Evolutionary conservation across 1,139 yeast species (phyloP).

Genomic region (Dujonia santamariae): DNA sequence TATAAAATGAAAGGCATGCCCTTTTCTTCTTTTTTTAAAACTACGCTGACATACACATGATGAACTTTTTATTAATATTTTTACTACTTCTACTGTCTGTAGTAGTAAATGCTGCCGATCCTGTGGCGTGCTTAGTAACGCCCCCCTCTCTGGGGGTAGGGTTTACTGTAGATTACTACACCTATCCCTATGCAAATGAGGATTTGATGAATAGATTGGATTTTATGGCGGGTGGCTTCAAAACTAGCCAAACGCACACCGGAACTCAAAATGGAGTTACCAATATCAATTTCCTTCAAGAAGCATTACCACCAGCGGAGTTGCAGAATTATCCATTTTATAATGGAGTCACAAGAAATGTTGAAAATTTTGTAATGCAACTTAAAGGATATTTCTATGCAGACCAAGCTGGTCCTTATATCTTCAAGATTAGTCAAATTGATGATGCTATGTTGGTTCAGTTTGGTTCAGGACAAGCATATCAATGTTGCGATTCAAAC

Average conservation of each 20-base stretch:
- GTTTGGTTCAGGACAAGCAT: neutral
- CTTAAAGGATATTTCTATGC: neutral
- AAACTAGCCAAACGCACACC: neutral
- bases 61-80: too few species aligned
- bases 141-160: too few species aligned
- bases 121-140: too few species aligned
- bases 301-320: neutral
- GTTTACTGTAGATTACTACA: neutral
- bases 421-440: neutral
- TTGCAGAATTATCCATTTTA: neutral
- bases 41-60: too few species aligned
- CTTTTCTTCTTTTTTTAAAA: too few species aligned
- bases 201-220: neutral
- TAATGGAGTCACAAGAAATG: neutral
- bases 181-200: neutral
- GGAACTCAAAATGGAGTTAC: neutral
- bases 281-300: neutral
- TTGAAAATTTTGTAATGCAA: neutral
- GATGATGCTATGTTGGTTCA: neutral
- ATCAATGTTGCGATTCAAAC: neutral
- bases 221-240: neutral
- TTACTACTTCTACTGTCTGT: too few species aligned
- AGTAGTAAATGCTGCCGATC: too few species aligned
- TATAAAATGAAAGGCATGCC: too few species aligned
- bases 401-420: neutral